Percentiles rank a stretch among this genome's conserved stretches.
Conservation (phyloP, 371 early-diverging fungal species). For the Mucor indicus region DNA sequence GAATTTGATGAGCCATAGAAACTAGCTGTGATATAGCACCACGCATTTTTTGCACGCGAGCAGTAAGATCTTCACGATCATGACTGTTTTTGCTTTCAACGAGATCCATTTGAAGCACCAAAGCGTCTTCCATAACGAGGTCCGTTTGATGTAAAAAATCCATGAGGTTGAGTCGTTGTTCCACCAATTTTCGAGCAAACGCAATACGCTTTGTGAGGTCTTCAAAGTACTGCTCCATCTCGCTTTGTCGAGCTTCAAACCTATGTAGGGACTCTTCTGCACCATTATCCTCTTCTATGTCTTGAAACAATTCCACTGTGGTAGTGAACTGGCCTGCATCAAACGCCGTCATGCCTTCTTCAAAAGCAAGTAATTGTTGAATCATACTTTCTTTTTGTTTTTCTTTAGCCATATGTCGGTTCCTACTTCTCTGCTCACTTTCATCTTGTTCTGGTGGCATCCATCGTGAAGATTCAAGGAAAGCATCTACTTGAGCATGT, state of each 20-base stretch:
- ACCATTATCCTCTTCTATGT: conserved; percentile 33
- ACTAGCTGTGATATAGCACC: conserved; percentile 36
- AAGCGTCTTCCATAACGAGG: conserved; percentile 14
- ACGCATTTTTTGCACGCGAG: conserved; percentile 34
- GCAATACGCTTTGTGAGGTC: conserved; percentile 28
- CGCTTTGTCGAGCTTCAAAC: conserved; percentile 36
- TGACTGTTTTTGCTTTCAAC: conserved; percentile 22
- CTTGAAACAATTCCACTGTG: conserved; percentile 39
- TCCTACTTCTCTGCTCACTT: too few relatives aligned
- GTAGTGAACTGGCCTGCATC: conserved; percentile 40
- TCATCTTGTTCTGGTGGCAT: conserved; percentile 4
- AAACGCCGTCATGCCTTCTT: conserved; percentile 34
- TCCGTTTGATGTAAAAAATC: conserved; percentile 39
- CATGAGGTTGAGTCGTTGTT: conserved; percentile 43
- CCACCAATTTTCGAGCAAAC: conserved; percentile 44
- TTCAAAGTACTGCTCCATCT: conserved; percentile 36
- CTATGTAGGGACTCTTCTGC: conserved; percentile 33
- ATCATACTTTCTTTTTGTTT: conserved; percentile 27
- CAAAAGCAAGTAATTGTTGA: conserved; percentile 24
- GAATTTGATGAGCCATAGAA: conserved; percentile 32
- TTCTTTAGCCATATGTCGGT: conserved; percentile 21
- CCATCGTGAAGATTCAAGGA: conserved; percentile 37
- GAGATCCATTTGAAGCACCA: conserved; percentile 8
- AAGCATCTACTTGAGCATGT: conserved; percentile 26
- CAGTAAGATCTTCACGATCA: conserved; percentile 35